Conservation (phyloP, 1,284 basidiomycete genomes). For the Melampsora larici-populina region DNA sequence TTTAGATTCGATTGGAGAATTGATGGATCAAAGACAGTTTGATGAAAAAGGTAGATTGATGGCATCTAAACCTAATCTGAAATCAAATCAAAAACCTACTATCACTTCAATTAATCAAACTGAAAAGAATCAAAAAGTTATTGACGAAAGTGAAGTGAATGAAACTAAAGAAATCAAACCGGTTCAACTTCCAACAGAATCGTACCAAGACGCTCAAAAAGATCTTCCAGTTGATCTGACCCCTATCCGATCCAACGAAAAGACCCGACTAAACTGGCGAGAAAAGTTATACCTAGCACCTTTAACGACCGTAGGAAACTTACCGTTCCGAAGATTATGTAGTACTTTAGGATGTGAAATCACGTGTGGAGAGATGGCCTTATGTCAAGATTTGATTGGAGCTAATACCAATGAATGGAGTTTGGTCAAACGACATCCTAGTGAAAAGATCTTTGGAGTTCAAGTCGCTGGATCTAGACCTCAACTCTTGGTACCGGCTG, state of each 20-base stretch:
- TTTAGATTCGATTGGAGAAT: constrained; percentile 9
- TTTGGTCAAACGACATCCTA: constrained; percentile 63
- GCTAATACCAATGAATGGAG: constrained; percentile 49
- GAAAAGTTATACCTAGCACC: constrained; percentile 91
- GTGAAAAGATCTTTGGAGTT: constrained; percentile 84
- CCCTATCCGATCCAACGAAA: constrained; percentile 71
- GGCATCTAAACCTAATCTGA: not conserved
- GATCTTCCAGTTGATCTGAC: constrained; percentile 54
- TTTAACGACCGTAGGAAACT: constrained; percentile 89
- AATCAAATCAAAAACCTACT: not conserved
- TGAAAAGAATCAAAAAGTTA: too few relatives aligned
- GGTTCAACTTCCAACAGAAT: not conserved
- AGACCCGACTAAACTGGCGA: constrained; percentile 78
- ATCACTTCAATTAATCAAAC: too few relatives aligned
- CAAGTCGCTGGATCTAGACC: constrained; percentile 59
- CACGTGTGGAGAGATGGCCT: constrained; percentile 82
- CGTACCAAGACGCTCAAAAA: constrained; percentile 13
- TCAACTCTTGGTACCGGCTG: constrained; percentile 69
- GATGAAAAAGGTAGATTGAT: constrained; percentile 5
- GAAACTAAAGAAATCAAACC: not conserved
- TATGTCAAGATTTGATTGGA: constrained; percentile 46
- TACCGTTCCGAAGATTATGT: constrained; percentile 89
- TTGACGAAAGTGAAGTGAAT: not conserved
- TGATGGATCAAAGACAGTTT: constrained; percentile 12
- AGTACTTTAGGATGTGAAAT: constrained; percentile 85